Conservation (phyloP, 2,329 filamentous ascomycete species). For the Penicillium sp. region DNA sequence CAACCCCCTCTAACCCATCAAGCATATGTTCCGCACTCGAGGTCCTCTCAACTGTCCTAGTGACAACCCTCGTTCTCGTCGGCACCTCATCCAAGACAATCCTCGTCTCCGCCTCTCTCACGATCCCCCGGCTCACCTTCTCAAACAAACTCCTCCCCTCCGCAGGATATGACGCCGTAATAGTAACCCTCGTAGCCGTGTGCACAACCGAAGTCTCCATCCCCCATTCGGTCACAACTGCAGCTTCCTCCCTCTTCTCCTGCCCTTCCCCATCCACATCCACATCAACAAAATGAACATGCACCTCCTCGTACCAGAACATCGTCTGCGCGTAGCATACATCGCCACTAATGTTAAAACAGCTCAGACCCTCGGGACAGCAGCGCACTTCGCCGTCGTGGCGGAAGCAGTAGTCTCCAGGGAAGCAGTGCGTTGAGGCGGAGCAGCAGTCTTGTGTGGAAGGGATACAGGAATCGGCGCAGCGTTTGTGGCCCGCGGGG, state of each 20-base stretch:
- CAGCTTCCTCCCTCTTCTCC: not conserved
- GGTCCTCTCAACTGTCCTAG: not conserved
- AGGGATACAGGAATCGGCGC: not conserved
- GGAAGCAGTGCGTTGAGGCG: not conserved
- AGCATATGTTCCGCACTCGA: not conserved
- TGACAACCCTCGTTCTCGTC: not conserved
- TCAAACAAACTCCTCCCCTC: not conserved
- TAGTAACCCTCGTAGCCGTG: not conserved
- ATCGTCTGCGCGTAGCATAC: not conserved
- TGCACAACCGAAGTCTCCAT: not conserved
- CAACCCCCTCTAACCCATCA: not conserved
- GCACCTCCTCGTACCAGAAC: slow-evolving; percentile 3
- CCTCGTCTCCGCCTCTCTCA: not conserved
- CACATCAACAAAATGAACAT: not conserved
- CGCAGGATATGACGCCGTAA: slow-evolving; percentile 1
- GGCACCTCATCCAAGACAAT: not conserved
- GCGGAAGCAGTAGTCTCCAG: slow-evolving; percentile 5
- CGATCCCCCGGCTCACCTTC: not conserved
- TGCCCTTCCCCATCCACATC: not conserved
- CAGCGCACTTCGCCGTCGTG: not conserved
- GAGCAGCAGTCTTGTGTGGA: slow-evolving; percentile 4
- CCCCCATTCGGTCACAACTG: not conserved
- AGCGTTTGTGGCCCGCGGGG: not conserved
- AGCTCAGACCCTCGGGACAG: slow-evolving; percentile 1
- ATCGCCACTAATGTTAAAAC: not conserved